These are phyloP conservation scores for Periconia sp. DNA, from an alignment of 2,329 filamentous ascomycete species.

Conservation along the genomic window DNA sequence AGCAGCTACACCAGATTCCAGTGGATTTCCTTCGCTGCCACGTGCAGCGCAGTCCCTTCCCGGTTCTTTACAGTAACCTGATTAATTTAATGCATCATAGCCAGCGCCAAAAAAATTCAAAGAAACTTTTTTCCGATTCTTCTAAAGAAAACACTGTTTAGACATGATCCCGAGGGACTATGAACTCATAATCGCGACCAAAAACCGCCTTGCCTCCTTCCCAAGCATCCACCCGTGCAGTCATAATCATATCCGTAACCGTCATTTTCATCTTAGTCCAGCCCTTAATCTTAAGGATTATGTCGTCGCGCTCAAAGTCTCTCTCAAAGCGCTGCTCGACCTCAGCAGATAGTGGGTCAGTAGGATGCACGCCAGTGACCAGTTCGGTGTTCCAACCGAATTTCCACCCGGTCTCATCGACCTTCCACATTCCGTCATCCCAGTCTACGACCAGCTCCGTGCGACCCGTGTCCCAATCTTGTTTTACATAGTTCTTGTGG, in stretches of 20 bases:
- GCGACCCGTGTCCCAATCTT: conserved; percentile 5
- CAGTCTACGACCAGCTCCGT: conserved; percentile 7
- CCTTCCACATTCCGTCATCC: conserved; percentile 5
- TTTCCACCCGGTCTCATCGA: conserved; percentile 4
- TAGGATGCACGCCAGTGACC: conserved; percentile 2
- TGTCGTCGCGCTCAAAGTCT: conserved; percentile 5
- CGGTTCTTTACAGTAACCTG: too few species aligned
- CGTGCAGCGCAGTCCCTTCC: too few species aligned
- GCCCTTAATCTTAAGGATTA: neutral
- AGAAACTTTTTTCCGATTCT: too few species aligned
- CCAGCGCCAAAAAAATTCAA: too few species aligned
- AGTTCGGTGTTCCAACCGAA: conserved; percentile 4
- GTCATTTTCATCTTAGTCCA: conserved; percentile 5
- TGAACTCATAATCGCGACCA: conserved; percentile 7
- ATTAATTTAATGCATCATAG: too few species aligned
- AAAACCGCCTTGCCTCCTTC: conserved; percentile 5
- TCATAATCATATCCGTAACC: conserved; percentile 3
- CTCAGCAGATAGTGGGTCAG: conserved; percentile 4
- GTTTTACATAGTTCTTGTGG: conserved; percentile 6
- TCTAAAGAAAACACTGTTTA: too few species aligned
- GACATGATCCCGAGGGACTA: conserved; percentile 5
- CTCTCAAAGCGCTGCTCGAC: conserved; percentile 4
- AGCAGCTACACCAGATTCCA: too few species aligned
- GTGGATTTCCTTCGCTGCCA: too few species aligned
- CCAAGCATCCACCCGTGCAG: conserved; percentile 6